Conservation (phyloP, 176 grass and related monocot species). For the Phragmites australis region DNA sequence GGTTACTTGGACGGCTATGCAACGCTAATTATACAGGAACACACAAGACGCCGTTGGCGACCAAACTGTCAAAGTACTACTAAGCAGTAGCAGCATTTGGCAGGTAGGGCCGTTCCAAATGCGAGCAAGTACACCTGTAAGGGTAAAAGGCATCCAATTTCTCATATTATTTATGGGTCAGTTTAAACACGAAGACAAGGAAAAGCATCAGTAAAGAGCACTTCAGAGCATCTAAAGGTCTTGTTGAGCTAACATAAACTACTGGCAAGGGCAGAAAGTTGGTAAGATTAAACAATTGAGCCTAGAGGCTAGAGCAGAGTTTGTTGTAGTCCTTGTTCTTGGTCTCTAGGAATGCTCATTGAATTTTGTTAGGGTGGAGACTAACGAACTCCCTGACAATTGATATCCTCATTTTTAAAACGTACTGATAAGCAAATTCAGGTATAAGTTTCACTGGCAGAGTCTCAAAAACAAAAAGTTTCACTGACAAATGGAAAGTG, state of each 20-base stretch:
- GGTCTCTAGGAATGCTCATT: slow-evolving; percentile 16
- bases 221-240: background rate
- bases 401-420: slow-evolving; percentile 2
- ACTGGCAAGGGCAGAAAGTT: background rate
- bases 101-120: background rate
- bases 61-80: background rate
- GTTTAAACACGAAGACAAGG: no score
- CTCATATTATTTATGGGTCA: no score
- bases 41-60: background rate
- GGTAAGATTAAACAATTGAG: slow-evolving; percentile 14
- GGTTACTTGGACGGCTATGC: no score
- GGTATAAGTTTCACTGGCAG: no score
- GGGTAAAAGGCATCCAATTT: no score
- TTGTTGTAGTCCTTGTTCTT: background rate
- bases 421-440: background rate
- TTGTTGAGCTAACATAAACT: slow-evolving; percentile 4
- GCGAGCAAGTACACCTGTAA: slow-evolving; percentile 17
- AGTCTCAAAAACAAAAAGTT: background rate
- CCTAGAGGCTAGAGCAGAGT: background rate
- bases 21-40: no score
- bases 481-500: background rate
- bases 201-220: no score
- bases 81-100: background rate
- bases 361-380: background rate
- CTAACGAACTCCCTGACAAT: background rate